Evolutionary conservation across 345 rosid genomes (phyloP), one percentile per base, ranked within the genome.

Genomic region (Hibiscus trionum): DNA sequence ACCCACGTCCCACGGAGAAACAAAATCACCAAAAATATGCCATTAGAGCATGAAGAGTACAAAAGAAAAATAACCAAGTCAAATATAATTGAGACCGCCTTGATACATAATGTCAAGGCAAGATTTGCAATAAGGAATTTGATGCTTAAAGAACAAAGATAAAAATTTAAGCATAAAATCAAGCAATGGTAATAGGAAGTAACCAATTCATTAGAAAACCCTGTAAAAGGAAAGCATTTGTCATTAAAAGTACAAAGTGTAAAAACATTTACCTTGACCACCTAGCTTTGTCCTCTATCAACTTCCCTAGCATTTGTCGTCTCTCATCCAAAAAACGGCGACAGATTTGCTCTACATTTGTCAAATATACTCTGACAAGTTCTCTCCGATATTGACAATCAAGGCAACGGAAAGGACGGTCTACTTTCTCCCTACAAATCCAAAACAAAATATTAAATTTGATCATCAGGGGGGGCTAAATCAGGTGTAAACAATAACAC

Each of bases 331-430:
- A 87, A 86, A 88, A 90, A 71, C 89, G 90, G 78, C 87, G 85
- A 80, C 91, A 95, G 63, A 82, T 90, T 78, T 85, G 87, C 85
- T 95, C 99, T 76, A 92, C 96, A 79, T 95, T 87, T 78, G 85
- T 82, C 89, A 89, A 77, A 79, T 92, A 92, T 53, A 95, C 97
- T 76, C 97, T 84, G 78, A 90, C 89, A 83, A 95, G 97, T 82
- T 95, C 99, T 82, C 91, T 87, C 82, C 97, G 86, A 79, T 92
- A 95, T 66, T 75, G 84, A 80, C 86, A 79, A 78, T 83, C 87
- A 76, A 95, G 99, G 86, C 99, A 95, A 73, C 97, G 96, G 61
- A 95, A 89, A 70, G 97, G 99, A 21, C 88, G 85, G 62, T 94
- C 99, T 72, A 90, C 85, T 80, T 83, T 92, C 84, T 90, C 97